Conservation (phyloP, 208 protist species). For the Endotrypanum monterogeii region DNA sequence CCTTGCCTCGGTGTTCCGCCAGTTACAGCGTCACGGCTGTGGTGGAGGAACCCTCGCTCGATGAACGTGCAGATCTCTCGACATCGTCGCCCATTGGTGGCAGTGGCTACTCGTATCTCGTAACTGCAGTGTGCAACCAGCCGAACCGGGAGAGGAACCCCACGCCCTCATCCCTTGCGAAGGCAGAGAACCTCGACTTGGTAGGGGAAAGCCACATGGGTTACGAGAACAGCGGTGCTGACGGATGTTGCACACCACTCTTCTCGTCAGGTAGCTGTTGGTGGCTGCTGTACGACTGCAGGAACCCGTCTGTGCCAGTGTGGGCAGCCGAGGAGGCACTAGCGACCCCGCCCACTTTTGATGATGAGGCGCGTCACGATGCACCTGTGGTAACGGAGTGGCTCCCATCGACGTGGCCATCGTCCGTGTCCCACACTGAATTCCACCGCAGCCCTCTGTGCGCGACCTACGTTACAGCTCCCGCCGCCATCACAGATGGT, state of each 20-base stretch:
- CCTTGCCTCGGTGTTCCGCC: not conserved
- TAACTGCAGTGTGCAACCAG: conserved; percentile 5
- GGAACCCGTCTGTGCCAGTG: conserved; percentile 19
- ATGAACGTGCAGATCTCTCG: not conserved
- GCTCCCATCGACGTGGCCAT: not conserved
- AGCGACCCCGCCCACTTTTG: not conserved
- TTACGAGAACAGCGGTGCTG: not conserved
- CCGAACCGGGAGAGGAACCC: not conserved
- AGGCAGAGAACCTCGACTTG: not conserved
- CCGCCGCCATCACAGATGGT: not conserved
- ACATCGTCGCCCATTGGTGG: not conserved
- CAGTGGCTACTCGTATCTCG: conserved; percentile 15
- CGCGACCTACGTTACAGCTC: conserved; percentile 10
- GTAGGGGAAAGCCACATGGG: not conserved
- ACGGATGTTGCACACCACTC: not conserved
- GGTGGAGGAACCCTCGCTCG: conserved; percentile 13
- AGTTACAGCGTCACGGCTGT: conserved; percentile 20
- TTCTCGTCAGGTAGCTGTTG: conserved; percentile 5
- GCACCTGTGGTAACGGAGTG: conserved; percentile 10
- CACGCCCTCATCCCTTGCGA: not conserved
- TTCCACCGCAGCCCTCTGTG: conserved; percentile 1
- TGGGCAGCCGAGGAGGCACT: conserved; percentile 15
- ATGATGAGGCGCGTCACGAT: not conserved
- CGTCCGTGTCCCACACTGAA: not conserved
- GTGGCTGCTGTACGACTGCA: conserved; percentile 30